These are phyloP conservation scores for Cytospora mali DNA, from an alignment of 2,329 filamentous ascomycete species.

Conservation along the genomic window DNA sequence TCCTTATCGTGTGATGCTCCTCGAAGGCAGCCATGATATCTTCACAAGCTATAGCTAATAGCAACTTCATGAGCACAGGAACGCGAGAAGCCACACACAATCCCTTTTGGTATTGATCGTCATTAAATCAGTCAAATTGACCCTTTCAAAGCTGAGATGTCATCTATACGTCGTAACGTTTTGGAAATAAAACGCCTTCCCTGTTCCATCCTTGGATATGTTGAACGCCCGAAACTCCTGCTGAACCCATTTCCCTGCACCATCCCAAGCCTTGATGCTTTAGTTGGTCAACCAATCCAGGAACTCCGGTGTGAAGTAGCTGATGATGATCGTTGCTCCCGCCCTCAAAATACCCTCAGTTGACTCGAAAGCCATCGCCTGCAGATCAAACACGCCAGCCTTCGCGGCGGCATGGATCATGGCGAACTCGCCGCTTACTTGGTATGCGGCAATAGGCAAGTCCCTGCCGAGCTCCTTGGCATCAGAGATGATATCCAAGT, in stretches of 20 bases:
- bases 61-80: neutral
- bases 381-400: conserved; percentile 93
- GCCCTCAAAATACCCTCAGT: conserved; percentile 92
- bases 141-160: conserved; percentile 10
- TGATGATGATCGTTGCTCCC: conserved; percentile 89
- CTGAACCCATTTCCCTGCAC: neutral
- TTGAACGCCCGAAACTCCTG: conserved; percentile 23
- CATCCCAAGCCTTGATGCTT: conserved; percentile 11
- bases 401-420: conserved; percentile 98
- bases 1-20: neutral
- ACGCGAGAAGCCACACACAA: neutral
- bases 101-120: too few relatives aligned
- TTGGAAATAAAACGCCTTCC: neutral
- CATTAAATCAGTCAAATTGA: conserved; percentile 8
- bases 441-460: conserved; percentile 91
- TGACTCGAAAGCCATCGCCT: conserved; percentile 91
- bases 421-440: conserved; percentile 94
- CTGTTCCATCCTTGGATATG: conserved; percentile 7
- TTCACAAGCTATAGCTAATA: neutral
- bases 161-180: conserved; percentile 13
- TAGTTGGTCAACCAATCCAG: conserved; percentile 66
- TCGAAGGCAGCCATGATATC: neutral
- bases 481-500: conserved; percentile 96
- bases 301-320: conserved; percentile 88
- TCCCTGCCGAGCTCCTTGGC: conserved; percentile 93